Evolutionary conservation across 176 grass and related monocot species (phyloP), one percentile per base, ranked within the genome.

Genomic region (Avena sativa): DNA sequence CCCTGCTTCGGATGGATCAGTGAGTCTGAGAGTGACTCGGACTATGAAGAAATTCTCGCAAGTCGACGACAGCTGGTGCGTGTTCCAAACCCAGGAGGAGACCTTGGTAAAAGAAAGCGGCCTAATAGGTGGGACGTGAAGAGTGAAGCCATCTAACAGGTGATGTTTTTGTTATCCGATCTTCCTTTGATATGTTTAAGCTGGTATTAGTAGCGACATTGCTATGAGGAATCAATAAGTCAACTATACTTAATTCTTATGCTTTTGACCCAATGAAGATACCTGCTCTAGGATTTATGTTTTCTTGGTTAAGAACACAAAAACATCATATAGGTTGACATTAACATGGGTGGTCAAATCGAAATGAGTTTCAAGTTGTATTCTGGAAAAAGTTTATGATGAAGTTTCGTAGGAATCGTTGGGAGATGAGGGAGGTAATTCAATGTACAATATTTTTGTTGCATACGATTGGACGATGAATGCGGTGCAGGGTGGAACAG

Each of bases 1-100:
- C 88, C 88, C 1, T 81, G 83, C 49, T 86, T 26, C 81, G 88
- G 83, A 38, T 89, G 83, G 83, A 74, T 89, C 23, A 67, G 34
- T 5, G 88, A 89, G 3, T 64, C 71, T 51, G 83, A 76, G n/a
- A 83, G 68, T 51, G 71, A 84, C 47, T 73, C 52, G 1, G 81
- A 83, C n/a, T 58, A 83, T 17, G 88, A 86, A 77, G 74, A 77
- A 56, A 20, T 20, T 3, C 14, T 38, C 57, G 19, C 50, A 17
- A 32, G 25, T 52, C 61, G 11, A 52, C 63, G 78, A 9, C 40
- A 70, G 69, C 20, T 23, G 71, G 71, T 53, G 49, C 73, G 17
- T 32, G 48, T 76, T 25, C 73, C 48, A 19, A 36, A 8, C 38
- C 28, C 32, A 70, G 65, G 65, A 38, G 30, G 30, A 67, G 63